Evolutionary conservation across 2,329 filamentous ascomycete genomes (phyloP).

Genomic region (Aspergillus aculeatus): DNA sequence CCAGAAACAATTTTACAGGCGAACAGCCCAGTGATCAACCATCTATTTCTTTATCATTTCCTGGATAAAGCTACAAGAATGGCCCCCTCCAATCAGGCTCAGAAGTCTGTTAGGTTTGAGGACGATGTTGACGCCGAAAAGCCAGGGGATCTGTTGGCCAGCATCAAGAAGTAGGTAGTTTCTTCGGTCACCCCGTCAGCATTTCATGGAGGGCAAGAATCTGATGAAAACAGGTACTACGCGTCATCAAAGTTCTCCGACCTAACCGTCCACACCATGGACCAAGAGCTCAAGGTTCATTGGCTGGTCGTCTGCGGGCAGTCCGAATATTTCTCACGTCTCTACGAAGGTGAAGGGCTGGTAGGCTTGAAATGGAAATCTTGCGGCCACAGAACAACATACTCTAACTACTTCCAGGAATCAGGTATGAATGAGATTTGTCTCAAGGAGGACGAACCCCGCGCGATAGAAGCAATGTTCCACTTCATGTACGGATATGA

Average conservation of each 20-base stretch:
- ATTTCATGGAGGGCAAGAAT: accelerated
- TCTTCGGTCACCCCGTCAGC: background rate
- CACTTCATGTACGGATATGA: constrained; percentile 26
- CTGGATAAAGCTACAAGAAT: background rate
- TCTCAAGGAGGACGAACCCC: constrained; percentile 21
- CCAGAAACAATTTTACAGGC: too few relatives aligned
- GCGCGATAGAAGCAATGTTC: constrained; percentile 25
- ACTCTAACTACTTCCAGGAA: background rate
- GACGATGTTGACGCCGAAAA: background rate
- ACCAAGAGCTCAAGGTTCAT: constrained; percentile 18
- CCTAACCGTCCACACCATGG: constrained; percentile 12
- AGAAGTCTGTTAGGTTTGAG: background rate
- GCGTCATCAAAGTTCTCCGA: constrained; percentile 13
- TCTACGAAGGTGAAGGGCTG: constrained; percentile 15
- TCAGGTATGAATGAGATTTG: background rate
- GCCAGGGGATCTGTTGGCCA: background rate
- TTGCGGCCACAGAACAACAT: too few relatives aligned
- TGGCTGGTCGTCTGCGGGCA: constrained; percentile 18
- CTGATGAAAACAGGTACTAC: constrained; percentile 4
- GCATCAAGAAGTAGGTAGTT: background rate
- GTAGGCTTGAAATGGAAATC: background rate
- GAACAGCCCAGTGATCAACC: too few relatives aligned
- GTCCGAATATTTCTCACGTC: constrained; percentile 16
- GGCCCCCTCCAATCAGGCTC: background rate
- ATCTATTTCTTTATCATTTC: too few relatives aligned